These are phyloP conservation scores for Persicaria tinctoria DNA, from an alignment of 148 eudicot species.

Conservation along the genomic window DNA sequence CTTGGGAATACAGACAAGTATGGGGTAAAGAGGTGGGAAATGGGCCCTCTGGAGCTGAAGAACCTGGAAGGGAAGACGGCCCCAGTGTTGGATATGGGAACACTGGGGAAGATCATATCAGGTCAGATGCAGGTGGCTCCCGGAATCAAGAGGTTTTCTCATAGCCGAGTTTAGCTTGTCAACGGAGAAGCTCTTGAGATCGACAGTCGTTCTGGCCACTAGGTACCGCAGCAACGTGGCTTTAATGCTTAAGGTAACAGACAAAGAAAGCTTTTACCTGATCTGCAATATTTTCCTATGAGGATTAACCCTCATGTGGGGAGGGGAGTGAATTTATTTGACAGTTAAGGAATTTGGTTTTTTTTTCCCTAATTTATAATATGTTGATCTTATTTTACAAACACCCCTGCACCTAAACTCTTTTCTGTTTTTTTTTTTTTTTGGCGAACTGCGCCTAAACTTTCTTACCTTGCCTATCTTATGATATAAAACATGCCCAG, in stretches of 20 bases:
- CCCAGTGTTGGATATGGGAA: slow-evolving; percentile 83
- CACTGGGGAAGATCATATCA: slow-evolving; percentile 55
- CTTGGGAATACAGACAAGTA: slow-evolving; percentile 70
- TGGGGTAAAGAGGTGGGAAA: slow-evolving; percentile 62
- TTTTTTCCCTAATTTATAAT: background rate
- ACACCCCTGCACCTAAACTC: background rate
- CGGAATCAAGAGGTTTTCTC: slow-evolving; percentile 48
- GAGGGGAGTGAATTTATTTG: slow-evolving; percentile 23
- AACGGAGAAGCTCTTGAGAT: slow-evolving; percentile 45
- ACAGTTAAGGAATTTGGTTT: slow-evolving; percentile 44
- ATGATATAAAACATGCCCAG: background rate
- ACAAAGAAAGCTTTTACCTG: background rate
- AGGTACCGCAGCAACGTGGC: slow-evolving; percentile 93
- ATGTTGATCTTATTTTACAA: background rate
- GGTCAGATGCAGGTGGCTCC: slow-evolving; percentile 59
- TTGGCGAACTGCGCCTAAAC: background rate
- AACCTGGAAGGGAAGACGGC: slow-evolving; percentile 69
- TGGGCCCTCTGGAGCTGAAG: slow-evolving; percentile 77
- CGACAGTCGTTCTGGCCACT: slow-evolving; percentile 73
- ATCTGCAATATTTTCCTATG: background rate
- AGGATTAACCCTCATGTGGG: background rate
- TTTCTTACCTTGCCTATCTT: background rate
- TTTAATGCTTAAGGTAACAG: slow-evolving; percentile 75
- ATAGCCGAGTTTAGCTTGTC: slow-evolving; percentile 38
- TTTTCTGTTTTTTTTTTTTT: too few relatives aligned